Base-by-base conservation (phyloP, 176 grass and related monocot genomes). In the Elymus sibiricus region DNA sequence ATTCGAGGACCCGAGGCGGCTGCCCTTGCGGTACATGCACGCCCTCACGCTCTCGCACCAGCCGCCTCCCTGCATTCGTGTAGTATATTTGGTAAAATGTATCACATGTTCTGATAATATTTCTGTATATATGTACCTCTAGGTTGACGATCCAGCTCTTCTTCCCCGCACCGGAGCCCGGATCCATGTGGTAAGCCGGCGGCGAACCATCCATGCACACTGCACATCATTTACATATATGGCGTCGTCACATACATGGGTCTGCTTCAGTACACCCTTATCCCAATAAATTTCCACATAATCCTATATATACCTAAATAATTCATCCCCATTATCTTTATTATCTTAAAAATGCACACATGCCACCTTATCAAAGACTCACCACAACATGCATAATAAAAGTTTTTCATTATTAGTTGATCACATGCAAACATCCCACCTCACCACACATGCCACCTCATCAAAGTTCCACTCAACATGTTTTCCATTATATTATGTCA, bases 201-300 rank as follows among this genome's bases (percentile, higher is more conserved):
- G 92, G 83, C 0, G 78, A 91, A 14, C 96, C 96, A 73, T 98
- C 96, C 82, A 94, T 88, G 68, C 93, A 95, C 19, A 95, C 96
- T 98, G 88, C 83, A 67, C 9, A n/a, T 64, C 4, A 31, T n/a
- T 39, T n/a, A 68, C 31, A 68, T 32, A 32, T 9, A 19, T 21
- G 65, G 47, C 17, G 47, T 11, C 47, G 47, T 51, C 12, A 51
- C 53, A 58, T 58, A 53, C 39, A 11, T 39, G 49, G 49, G 49
- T 53, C 49, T 53, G 16, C 49, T 53, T 53, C 49, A 19, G 15
- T 0, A 53, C 49, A 53, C 16, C 49, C 16, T 53, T 19, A 53
- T 53, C 49, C 49, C 2, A 53, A 53, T 53, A 53, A 19, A 2
- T 19, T 6, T 53, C 6, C 49, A 53, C 16, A 7, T 53, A 15